Conservation (phyloP, 1,139 yeast species). For the Diutina scorzettiae region DNA sequence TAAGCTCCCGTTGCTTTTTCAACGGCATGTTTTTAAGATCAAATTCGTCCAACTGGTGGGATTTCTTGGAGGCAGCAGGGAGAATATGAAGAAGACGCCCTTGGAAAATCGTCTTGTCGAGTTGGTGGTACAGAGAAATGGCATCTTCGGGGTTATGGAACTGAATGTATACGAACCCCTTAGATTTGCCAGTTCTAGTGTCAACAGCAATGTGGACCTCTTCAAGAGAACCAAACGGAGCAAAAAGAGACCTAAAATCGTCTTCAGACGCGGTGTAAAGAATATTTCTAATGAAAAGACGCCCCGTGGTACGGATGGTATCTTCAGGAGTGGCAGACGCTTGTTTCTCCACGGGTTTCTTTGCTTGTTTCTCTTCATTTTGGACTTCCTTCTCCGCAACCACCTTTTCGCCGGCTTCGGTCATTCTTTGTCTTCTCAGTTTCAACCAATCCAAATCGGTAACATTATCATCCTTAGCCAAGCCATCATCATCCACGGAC, state of each 20-base stretch:
- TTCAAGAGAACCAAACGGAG: constrained; percentile 44
- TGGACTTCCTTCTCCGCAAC: neutral
- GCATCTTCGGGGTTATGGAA: constrained; percentile 63
- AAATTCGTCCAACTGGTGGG: constrained; percentile 74
- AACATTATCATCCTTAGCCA: constrained; percentile 40
- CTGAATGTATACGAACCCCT: constrained; percentile 85
- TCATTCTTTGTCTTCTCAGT: constrained; percentile 63
- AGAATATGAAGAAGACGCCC: constrained; percentile 86
- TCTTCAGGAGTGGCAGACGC: constrained; percentile 12
- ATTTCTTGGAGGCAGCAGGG: constrained; percentile 74
- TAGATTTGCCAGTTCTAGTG: constrained; percentile 78
- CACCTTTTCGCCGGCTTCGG: constrained; percentile 32
- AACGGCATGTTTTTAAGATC: constrained; percentile 83
- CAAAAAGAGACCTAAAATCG: constrained; percentile 55
- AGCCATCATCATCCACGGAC: constrained; percentile 7
- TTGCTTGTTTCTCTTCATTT: constrained; percentile 8
- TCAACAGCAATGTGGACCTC: constrained; percentile 90
- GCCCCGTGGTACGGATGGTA: constrained; percentile 57
- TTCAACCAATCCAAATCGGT: constrained; percentile 88
- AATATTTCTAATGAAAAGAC: constrained; percentile 82
- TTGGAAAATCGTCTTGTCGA: constrained; percentile 87
- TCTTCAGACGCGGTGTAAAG: constrained; percentile 69
- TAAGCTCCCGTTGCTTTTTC: constrained; percentile 80
- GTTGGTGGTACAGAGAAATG: constrained; percentile 51
- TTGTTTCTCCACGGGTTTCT: constrained; percentile 8